phyloP scores from a whole-genome alignment of 2,329 filamentous ascomycete species.

The Endothia cerciana region DNA sequence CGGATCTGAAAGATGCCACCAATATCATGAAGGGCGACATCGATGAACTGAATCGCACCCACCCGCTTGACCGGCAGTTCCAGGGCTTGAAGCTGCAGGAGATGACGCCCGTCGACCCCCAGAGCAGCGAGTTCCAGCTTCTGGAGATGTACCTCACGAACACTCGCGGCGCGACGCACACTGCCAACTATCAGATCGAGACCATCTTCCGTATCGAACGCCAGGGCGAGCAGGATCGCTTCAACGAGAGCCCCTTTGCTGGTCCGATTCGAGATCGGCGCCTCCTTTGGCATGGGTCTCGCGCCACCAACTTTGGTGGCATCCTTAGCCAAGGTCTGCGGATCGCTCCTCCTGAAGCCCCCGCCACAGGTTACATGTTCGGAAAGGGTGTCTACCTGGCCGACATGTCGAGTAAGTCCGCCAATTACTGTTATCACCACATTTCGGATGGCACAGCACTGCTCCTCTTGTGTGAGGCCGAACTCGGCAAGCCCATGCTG shows the following conservation, averaged over 20 bases:
- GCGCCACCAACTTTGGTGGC: slow-evolving; percentile 82
- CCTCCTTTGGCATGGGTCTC: slow-evolving; percentile 86
- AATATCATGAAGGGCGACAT: slow-evolving; percentile 73
- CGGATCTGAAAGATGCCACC: slow-evolving; percentile 82
- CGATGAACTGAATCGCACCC: slow-evolving; percentile 54
- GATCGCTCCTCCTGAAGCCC: slow-evolving; percentile 86
- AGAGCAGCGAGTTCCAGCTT: slow-evolving; percentile 65
- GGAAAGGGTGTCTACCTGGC: slow-evolving; percentile 89
- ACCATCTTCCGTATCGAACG: slow-evolving; percentile 86
- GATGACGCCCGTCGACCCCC: slow-evolving; percentile 69
- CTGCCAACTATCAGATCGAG: slow-evolving; percentile 61
- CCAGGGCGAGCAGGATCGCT: slow-evolving; percentile 70
- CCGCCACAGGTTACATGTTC: slow-evolving; percentile 83
- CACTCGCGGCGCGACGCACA: slow-evolving; percentile 70
- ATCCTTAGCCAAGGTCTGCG: slow-evolving; percentile 86
- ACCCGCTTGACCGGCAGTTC: slow-evolving; percentile 75
- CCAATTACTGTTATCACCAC: slow-evolving; percentile 70
- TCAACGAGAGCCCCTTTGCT: slow-evolving; percentile 59
- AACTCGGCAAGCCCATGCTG: slow-evolving; percentile 76
- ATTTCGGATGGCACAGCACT: slow-evolving; percentile 72
- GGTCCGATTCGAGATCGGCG: slow-evolving; percentile 64
- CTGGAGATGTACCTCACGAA: slow-evolving; percentile 69
- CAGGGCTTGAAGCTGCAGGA: slow-evolving; percentile 72
- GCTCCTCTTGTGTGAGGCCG: slow-evolving; percentile 81
- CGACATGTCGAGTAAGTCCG: slow-evolving; percentile 82